Percentiles rank a stretch among this genome's conserved stretches.
Conservation (phyloP, 306 rosid genomes). For the Cucurbita maxima region DNA sequence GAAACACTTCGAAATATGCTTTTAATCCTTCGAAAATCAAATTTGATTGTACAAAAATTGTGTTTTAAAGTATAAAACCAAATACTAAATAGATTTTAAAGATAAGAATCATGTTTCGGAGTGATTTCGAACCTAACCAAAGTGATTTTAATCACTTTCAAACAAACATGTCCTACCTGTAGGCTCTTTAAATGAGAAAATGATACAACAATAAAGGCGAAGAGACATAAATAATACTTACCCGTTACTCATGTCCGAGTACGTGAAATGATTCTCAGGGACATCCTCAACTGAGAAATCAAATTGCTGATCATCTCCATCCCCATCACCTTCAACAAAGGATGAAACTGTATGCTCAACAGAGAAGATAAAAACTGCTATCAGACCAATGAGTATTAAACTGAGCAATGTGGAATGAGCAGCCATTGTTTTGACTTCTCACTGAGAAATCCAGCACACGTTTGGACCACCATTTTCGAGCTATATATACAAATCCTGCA, state of each 20-base stretch:
- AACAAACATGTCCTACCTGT: not conserved
- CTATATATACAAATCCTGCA: not conserved
- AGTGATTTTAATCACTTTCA: not conserved
- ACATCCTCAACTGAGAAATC: conserved; percentile 19
- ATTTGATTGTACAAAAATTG: not conserved
- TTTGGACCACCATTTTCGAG: not conserved
- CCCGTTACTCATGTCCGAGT: conserved; percentile 25
- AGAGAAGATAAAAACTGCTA: conserved; percentile 19
- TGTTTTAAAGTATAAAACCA: too few relatives aligned
- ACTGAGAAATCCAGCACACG: conserved; percentile 9
- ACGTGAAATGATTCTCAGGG: conserved; percentile 11
- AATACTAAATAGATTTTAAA: not conserved
- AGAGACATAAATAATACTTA: not conserved
- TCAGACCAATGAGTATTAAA: conserved; percentile 12
- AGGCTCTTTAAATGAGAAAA: not conserved
- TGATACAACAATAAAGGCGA: not conserved
- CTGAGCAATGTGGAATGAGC: conserved; percentile 9
- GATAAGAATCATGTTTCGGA: not conserved
- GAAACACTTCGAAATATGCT: not conserved
- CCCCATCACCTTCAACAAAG: conserved; percentile 15
- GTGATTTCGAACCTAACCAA: too few relatives aligned
- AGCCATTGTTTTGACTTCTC: conserved; percentile 30
- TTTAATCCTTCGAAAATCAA: not conserved
- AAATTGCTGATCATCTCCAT: conserved; percentile 14
- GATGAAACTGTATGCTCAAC: not conserved